Evolutionary conservation across 495 filamentous ascomycete genomes (phyloP), one percentile per base, ranked within the genome.

Genomic region (Parathielavia hyrcaniae): DNA sequence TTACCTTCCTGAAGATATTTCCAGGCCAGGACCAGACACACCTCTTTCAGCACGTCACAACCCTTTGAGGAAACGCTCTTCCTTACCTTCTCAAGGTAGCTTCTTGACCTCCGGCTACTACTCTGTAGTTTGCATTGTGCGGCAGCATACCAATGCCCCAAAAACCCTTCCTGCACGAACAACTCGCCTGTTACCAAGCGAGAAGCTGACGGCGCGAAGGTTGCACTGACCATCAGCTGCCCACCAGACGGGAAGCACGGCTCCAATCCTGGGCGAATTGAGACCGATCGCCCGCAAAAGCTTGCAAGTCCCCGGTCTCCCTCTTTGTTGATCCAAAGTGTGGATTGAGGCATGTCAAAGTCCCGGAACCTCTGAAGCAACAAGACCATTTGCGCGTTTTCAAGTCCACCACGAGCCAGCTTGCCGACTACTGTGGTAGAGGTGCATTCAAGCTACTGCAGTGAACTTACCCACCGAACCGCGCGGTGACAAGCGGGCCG

Each of bases 401-500:
- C 46, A 50, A 43, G 7, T 53, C 45, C 49, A 60, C 45, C 19
- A 49, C 45, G 40, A 45, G 41, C n/a, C 19, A 35, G 48, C 38
- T 26, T 45, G 26, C 61, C 59, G 44, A 43, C 20, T 19, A n/a
- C 53, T 32, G 11, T 40, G 38, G 10, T 55, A 26, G n/a, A n/a
- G n/a, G n/a, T n/a, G 48, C 48, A 34, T 53, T 49, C 20, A 40
- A 58, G 56, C 56, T 53, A 58, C 26, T 30, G 26, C 26, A 30
- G 26, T 30, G 2, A 55, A 36, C 40, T 34, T 32, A 60, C 26
- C 6, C 47, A 57, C 20, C 44, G n/a, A n/a, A n/a, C n/a, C n/a
- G n/a, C 45, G 39, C 53, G 50, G 45, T 51, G 56, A 59, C 60
- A 43, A 58, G n/a, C 60, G 60, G 55, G 40, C 55, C 55, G 60